Base-by-base conservation (phyloP, 768 basidiomycete genomes). In the Macrolepiota fuliginosa region DNA sequence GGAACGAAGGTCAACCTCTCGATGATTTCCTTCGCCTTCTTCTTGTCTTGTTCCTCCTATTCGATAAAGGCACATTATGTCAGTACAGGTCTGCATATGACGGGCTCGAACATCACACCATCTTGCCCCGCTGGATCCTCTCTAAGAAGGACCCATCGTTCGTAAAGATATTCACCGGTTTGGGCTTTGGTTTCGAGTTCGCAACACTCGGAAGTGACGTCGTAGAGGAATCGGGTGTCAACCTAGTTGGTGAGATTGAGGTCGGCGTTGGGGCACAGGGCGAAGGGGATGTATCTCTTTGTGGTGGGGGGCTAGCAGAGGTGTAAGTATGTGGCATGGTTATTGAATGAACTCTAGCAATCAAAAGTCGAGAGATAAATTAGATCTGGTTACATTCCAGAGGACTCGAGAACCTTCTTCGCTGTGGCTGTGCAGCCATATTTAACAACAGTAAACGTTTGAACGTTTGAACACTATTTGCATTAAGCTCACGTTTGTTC, bases 61-160 rank as follows among this genome's bases (percentile, higher is more conserved):
- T 45, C 15, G 17, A 45, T 9, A 9, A 9, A 68, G 51, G 39
- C n/a, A 19, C 50, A 2, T 27, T 10, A 24, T 17, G 47, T 49
- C 11, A 49, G 19, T 24, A 15, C 24, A 25, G 4, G 22, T 13
- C 42, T 24, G 17, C 24, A n/a, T 24, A 50, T 66, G 45, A 67
- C 36, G 22, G 12, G 55, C 36, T 27, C 17, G 10, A n/a, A 35
- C 13, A 22, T 66, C 75, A 50, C 64, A 84, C 88, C 81, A 78
- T 80, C 73, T 80, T 83, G 51, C 76, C 74, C 32, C 82, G 81
- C 71, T 86, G 83, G 67, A 89, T 81, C 10, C 86, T 79, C 65
- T 88, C 81, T 58, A 88, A 73, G 70, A 89, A 89, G 9, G 86
- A 87, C 7, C 88, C 88, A 65, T 89, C 88, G 69, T 88, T 83